Base-by-base conservation (phyloP, 805 yeast species). In the Yamadazyma insecticola region DNA sequence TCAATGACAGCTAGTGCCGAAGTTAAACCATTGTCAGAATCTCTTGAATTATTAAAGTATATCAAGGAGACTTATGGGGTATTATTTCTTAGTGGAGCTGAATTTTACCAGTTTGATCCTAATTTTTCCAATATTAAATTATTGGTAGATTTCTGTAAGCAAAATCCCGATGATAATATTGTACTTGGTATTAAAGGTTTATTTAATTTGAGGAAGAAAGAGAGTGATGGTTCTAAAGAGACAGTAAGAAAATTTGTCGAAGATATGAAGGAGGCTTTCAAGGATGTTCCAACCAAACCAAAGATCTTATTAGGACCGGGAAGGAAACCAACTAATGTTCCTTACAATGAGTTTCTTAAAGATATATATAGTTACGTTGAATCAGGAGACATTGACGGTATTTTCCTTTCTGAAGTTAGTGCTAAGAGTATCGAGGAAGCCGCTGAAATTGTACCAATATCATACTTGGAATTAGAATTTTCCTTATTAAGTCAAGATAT, bases 361-460 rank as follows among this genome's bases (percentile, higher is more conserved):
- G 70, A 70, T 28, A 59, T 86, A 38, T 69, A 70, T 34, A 76
- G 74, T 35, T 69, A 65, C 32, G 72, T 83, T 29, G 74, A 79
- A 35, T 55, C 62, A 9, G 94, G 94, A 12, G 67, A 61, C 27
- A 68, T 86, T 43, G 78, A 76, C 29, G 87, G 81, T 16, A 69
- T 81, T 30, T 81, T 95, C 1, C 60, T 88, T 27, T 76, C 87
- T 29, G 96, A 88, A 57, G 84, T 79, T n/a, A 66, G 74, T 14
- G 80, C 74, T 4, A 67, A 63, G 1, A 74, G 88, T 10, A 70
- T 88, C 35, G 51, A 56, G 14, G 72, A 72, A 37, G 89, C 90
- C 2, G 55, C 63, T 22, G 55, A 63, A 24, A 70, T 74, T 3
- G 64, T 67, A 35, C 81, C 78, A 25, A 67, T 86, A 33, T 64